Evolutionary conservation across 2,329 filamentous ascomycete species (phyloP), one percentile per base, ranked within the genome.

Genomic region (Xylariales sp.): DNA sequence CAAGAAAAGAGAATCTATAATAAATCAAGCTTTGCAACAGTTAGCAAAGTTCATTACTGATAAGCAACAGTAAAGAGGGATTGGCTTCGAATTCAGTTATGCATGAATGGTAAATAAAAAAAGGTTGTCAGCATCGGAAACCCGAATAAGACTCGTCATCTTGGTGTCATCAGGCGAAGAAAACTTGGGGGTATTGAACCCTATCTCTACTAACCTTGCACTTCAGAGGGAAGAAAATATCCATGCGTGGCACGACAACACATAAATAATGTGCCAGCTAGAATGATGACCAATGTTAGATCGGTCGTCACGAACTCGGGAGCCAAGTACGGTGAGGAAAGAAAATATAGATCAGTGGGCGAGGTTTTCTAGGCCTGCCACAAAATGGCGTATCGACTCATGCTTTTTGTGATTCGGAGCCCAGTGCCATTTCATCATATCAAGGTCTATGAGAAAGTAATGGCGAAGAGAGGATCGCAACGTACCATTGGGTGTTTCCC

Each of bases 281-380:
- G n/a, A n/a, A n/a, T n/a, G n/a, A n/a, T n/a, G n/a, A n/a, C n/a
- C n/a, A n/a, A n/a, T n/a, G n/a, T n/a, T n/a, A n/a, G n/a, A n/a
- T n/a, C n/a, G n/a, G n/a, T n/a, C n/a, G n/a, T n/a, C n/a, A n/a
- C n/a, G n/a, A n/a, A n/a, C n/a, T n/a, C n/a, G n/a, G n/a, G n/a
- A n/a, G n/a, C n/a, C n/a, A n/a, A n/a, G n/a, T n/a, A n/a, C n/a
- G n/a, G n/a, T n/a, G n/a, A n/a, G n/a, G n/a, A n/a, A n/a, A n/a
- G n/a, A n/a, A n/a, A n/a, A n/a, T 39, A 16, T 33, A 51, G 51
- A 68, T 95, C 89, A 95, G 89, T 91, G 86, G 89, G 87, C 88
- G 81, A 95, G 89, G 90, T 95, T 95, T 95, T 94, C 88, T 94
- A 95, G 88, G 89, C 89, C 88, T 95, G 88, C 87, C 88, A 67